Evolutionary conservation across 805 yeast species (phyloP), one percentile per base, ranked within the genome.

Genomic region (Candida cerambycidarum): DNA sequence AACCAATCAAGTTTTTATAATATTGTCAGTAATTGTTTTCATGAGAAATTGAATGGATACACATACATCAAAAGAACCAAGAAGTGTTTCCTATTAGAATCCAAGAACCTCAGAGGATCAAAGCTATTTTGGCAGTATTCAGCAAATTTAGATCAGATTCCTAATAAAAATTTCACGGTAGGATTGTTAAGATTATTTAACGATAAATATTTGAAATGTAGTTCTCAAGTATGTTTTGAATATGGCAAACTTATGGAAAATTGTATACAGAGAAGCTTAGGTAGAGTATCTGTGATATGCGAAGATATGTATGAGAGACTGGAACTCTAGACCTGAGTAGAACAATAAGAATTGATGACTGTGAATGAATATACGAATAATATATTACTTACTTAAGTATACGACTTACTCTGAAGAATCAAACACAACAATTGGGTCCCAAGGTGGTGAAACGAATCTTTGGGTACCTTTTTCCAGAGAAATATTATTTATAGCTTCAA

Each of bases 171-270:
- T 43, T 64, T 73, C 39, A 62, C 79, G 24, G 73, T 76, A 6
- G 89, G 89, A 1, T 56, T 83, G 34, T 56, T 82, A 49, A 62
- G 62, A 32, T 54, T 73, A 47, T 65, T 78, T 38, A 67, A 74
- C 4, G 57, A 58, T 16, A 38, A 40, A 11, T 53, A 43, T 41
- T 54, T 54, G 19, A 57, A 58, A 10, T 68, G 76, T 40, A 71
- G 73, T 39, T 81, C 82, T 75, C 76, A 77, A 31, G 61, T 80
- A 32, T 80, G 80, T 14, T 64, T 67, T 36, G 88, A 82, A 52
- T 69, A 76, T 47, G 73, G 80, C 0, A 69, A 69, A 43, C 58
- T 82, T 45, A 58, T 81, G 32, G 61, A 66, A 33, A 76, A 79
- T 49, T 79, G 84, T 57, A 67, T 71, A 25, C 71, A 72, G 41